These are phyloP conservation scores for Talaromyces sp. DNA, from an alignment of 2,329 filamentous ascomycete species.

Conservation along the genomic window DNA sequence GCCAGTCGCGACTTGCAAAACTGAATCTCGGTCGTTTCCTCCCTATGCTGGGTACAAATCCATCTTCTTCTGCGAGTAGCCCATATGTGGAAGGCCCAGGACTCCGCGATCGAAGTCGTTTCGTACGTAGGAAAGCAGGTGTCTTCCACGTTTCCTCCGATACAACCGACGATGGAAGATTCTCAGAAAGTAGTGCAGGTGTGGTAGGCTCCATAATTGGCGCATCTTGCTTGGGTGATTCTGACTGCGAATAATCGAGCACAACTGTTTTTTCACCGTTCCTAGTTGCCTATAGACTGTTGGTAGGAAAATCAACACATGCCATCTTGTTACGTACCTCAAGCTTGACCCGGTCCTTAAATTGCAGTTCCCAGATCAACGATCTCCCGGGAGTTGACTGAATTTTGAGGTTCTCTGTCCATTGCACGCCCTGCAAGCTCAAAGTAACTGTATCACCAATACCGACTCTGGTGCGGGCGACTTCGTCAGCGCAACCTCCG, in stretches of 20 bases:
- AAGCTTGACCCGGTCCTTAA: constrained; percentile 34
- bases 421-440: constrained; percentile 64
- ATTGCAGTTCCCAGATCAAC: constrained; percentile 57
- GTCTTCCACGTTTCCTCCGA: constrained; percentile 61
- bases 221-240: constrained; percentile 21
- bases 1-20: constrained; percentile 67
- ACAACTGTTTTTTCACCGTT: constrained; percentile 25
- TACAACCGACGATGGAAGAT: neutral
- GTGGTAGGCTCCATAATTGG: neutral
- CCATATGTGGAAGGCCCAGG: constrained; percentile 63
- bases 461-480: constrained; percentile 64
- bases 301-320: neutral
- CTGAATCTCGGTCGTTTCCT: constrained; percentile 69
- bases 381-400: constrained; percentile 54
- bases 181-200: neutral
- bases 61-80: constrained; percentile 65
- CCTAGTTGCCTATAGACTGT: constrained; percentile 26
- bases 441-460: constrained; percentile 75
- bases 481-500: constrained; percentile 64
- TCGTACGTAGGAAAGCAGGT: constrained; percentile 73
- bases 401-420: constrained; percentile 54
- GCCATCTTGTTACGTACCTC: constrained; percentile 30
- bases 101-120: constrained; percentile 65
- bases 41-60: constrained; percentile 55
- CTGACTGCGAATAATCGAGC: constrained; percentile 53